These are phyloP conservation scores for Ophidiomyces ophidiicola DNA, from an alignment of 2,329 filamentous ascomycete species.

Conservation along the genomic window DNA sequence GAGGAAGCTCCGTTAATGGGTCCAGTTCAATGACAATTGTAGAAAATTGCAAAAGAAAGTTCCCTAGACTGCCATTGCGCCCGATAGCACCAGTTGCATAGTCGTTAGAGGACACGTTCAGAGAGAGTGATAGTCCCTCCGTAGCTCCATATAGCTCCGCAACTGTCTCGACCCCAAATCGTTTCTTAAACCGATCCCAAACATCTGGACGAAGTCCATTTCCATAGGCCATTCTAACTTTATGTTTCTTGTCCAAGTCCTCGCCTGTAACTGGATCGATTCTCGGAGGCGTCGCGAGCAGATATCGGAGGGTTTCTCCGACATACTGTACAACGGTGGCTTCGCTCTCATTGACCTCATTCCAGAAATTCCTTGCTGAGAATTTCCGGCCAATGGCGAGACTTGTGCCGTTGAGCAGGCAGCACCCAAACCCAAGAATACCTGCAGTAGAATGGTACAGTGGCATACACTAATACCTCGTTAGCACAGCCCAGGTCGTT, in stretches of 20 bases:
- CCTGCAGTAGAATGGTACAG: constrained; percentile 74
- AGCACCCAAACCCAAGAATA: constrained; percentile 54
- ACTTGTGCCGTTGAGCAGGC: constrained; percentile 50
- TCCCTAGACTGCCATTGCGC: constrained; percentile 52
- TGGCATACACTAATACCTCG: constrained; percentile 57
- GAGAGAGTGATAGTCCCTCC: constrained; percentile 56
- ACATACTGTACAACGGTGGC: constrained; percentile 78
- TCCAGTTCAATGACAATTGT: constrained; percentile 58
- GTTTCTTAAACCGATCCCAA: constrained; percentile 70
- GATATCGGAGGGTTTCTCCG: constrained; percentile 74
- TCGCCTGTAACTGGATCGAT: constrained; percentile 52
- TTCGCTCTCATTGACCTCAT: constrained; percentile 55
- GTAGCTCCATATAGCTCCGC: constrained; percentile 74
- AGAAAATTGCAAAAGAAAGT: constrained; percentile 40
- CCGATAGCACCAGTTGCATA: constrained; percentile 68
- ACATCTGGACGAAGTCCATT: constrained; percentile 78
- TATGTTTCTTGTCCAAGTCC: constrained; percentile 59
- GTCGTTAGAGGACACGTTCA: constrained; percentile 62
- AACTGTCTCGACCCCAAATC: constrained; percentile 62
- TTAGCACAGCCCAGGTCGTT: neutral
- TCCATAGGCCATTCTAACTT: constrained; percentile 63
- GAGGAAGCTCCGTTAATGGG: constrained; percentile 54
- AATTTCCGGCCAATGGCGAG: constrained; percentile 66
- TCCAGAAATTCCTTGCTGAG: constrained; percentile 64
- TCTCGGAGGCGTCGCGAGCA: constrained; percentile 54